phyloP scores from a whole-genome alignment of 192 early-diverging fungal genomes.

The Kickxella alabastrina region DNA sequence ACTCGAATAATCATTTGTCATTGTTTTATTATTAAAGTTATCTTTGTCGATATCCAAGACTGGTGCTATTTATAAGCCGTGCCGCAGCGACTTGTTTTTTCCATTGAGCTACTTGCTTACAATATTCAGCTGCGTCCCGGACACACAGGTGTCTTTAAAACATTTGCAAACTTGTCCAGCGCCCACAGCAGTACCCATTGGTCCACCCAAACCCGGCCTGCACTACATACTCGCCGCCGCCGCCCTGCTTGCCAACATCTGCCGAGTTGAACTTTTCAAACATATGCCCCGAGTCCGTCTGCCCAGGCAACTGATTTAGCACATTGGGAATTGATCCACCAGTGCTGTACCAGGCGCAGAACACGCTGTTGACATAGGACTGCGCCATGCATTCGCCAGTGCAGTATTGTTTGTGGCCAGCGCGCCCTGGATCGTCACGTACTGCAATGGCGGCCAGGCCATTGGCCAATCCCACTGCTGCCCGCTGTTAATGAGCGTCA shows the following conservation, averaged over 20 bases:
- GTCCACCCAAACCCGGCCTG: constrained; percentile 78
- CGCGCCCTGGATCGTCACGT: constrained; percentile 54
- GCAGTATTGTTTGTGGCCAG: constrained; percentile 8
- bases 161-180: constrained; percentile 47
- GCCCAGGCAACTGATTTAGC: constrained; percentile 29
- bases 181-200: constrained; percentile 69
- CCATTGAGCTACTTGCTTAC: background rate
- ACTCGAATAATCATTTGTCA: no score
- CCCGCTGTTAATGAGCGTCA: constrained; percentile 55
- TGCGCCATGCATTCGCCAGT: constrained; percentile 48
- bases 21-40: no score
- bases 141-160: constrained; percentile 19
- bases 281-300: constrained; percentile 61
- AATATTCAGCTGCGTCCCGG: constrained; percentile 6
- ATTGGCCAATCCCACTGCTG: constrained; percentile 76
- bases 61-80: no score
- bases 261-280: constrained; percentile 72
- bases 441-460: constrained; percentile 66
- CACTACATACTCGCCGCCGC: constrained; percentile 66
- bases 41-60: no score
- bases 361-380: constrained; percentile 53
- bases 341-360: constrained; percentile 67
- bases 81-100: no score
- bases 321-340: constrained; percentile 58
- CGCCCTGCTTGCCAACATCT: constrained; percentile 49